Percentiles rank a stretch among this genome's conserved stretches.
Evolutionary conservation across 305 asterid genomes (phyloP).

Genomic region (Plantago lanceolata): DNA sequence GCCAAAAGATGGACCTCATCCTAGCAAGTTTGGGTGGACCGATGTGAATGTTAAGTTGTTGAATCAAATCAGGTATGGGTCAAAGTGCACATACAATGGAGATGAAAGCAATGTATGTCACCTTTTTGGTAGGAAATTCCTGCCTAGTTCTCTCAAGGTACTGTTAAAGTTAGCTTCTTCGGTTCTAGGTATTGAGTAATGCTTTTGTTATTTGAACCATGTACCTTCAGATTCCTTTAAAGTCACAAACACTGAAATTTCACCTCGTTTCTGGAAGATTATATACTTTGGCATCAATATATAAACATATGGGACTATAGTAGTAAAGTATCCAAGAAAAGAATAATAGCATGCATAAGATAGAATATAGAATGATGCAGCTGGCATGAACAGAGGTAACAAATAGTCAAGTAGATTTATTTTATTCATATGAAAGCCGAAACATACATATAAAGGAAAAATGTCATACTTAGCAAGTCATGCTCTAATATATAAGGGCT

Average conservation of each 20-base stretch:
- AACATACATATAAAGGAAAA: neutral
- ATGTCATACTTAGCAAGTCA: neutral
- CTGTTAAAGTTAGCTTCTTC: slow-evolving; percentile 38
- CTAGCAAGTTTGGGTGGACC: slow-evolving; percentile 43
- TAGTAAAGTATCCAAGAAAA: no score
- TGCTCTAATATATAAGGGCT: neutral
- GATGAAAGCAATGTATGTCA: slow-evolving; percentile 35
- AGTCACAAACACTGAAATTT: no score
- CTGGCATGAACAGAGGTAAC: neutral
- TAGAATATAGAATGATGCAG: neutral
- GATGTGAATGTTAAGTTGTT: slow-evolving; percentile 44
- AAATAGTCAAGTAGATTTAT: neutral
- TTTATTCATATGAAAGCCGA: neutral
- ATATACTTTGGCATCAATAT: no score
- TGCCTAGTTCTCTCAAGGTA: slow-evolving; percentile 35
- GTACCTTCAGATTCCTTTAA: neutral
- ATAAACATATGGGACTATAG: no score
- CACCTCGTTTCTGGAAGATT: no score
- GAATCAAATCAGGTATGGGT: slow-evolving; percentile 31
- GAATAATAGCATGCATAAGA: no score
- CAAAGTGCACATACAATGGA: slow-evolving; percentile 46
- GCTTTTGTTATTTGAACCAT: neutral
- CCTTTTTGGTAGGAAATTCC: slow-evolving; percentile 61
- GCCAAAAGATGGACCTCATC: slow-evolving; percentile 63
- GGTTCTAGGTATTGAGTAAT: slow-evolving; percentile 34